Conservation (phyloP, 441 rosid genomes). For the Syzygium malaccense region DNA sequence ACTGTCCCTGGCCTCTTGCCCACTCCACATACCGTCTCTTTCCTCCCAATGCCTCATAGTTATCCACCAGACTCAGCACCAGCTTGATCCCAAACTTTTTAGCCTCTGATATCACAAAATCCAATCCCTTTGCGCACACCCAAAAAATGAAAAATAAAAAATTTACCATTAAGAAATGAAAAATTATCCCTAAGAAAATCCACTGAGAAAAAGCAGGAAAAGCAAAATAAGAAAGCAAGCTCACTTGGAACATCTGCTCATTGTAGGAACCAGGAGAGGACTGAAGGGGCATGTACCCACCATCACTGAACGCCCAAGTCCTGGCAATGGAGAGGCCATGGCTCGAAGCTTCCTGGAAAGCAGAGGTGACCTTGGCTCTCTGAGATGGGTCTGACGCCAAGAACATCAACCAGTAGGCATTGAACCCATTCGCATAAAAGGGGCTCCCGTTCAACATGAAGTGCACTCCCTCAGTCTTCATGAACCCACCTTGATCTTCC, state of each 20-base stretch:
- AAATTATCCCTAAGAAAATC: not conserved
- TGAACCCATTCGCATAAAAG: constrained; percentile 85
- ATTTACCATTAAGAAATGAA: not conserved
- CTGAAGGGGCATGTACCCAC: constrained; percentile 83
- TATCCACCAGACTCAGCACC: constrained; percentile 54
- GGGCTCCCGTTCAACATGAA: constrained; percentile 69
- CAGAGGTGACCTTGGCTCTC: constrained; percentile 58
- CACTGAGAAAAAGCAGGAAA: not conserved
- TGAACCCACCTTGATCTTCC: constrained; percentile 41
- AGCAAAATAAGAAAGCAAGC: not conserved
- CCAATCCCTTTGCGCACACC: constrained; percentile 39
- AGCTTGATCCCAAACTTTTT: constrained; percentile 51
- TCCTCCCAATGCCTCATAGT: constrained; percentile 63
- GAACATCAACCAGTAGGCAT: constrained; percentile 96
- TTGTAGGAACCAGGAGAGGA: constrained; percentile 80
- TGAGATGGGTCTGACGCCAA: constrained; percentile 75
- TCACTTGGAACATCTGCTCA: constrained; percentile 77
- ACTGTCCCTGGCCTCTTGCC: constrained; percentile 59
- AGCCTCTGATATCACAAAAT: constrained; percentile 70
- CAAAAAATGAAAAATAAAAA: not conserved
- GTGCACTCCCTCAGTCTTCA: constrained; percentile 62
- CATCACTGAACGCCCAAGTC: constrained; percentile 98
- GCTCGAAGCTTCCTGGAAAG: constrained; percentile 56
- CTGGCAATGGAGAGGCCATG: constrained; percentile 80
- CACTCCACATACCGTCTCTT: constrained; percentile 63